Conservation (phyloP, 495 filamentous ascomycete species). For the Talaromyces wortmannii region DNA sequence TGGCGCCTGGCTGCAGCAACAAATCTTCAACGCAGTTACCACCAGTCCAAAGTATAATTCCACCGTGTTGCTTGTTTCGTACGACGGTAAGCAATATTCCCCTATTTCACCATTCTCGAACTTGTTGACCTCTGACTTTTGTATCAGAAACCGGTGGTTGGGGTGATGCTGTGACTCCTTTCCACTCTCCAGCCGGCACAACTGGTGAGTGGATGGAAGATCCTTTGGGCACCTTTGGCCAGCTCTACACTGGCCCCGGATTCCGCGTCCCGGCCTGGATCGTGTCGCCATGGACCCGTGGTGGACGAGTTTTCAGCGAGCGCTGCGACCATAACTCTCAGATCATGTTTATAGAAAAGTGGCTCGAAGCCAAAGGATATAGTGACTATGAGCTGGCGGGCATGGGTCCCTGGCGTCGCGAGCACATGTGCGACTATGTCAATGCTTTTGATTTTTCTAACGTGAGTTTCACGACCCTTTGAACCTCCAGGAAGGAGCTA, state of each 20-base stretch:
- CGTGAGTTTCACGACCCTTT: constrained; percentile 8
- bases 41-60: constrained; percentile 41
- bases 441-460: constrained; percentile 46
- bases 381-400: constrained; percentile 37
- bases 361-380: constrained; percentile 42
- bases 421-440: constrained; percentile 48
- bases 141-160: constrained; percentile 43
- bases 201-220: constrained; percentile 50
- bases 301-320: constrained; percentile 47
- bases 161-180: constrained; percentile 48
- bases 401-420: constrained; percentile 45
- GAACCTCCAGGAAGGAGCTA: not conserved
- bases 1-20: constrained; percentile 50
- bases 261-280: constrained; percentile 51
- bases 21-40: constrained; percentile 44
- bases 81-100: constrained; percentile 26
- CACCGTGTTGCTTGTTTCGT: constrained; percentile 46
- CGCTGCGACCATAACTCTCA: constrained; percentile 52
- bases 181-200: constrained; percentile 42
- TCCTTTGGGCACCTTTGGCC: constrained; percentile 36
- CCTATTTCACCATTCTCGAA: not conserved
- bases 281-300: constrained; percentile 50
- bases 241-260: constrained; percentile 44
- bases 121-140: constrained; percentile 1
- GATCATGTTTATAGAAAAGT: constrained; percentile 49